phyloP scores from a whole-genome alignment of 768 basidiomycete genomes.

The Suillus subalutaceus region DNA sequence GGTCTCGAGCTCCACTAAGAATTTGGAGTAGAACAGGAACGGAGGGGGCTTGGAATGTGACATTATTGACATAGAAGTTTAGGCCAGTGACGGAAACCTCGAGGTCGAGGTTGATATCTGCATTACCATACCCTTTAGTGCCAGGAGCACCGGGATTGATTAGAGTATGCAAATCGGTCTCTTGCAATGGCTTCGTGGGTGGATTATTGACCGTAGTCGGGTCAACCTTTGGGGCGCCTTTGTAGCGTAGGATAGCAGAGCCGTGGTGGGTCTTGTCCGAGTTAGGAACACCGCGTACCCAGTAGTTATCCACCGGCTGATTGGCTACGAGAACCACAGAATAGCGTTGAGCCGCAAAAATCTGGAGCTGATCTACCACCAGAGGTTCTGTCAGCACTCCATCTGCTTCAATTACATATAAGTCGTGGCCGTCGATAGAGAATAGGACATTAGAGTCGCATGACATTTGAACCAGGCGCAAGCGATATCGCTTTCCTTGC shows the following conservation, averaged over 20 bases:
- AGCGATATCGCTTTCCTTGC: slow-evolving; percentile 38
- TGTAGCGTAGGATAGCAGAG: slow-evolving; percentile 57
- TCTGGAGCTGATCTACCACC: slow-evolving; percentile 41
- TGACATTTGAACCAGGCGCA: slow-evolving; percentile 40
- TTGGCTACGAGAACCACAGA: slow-evolving; percentile 36
- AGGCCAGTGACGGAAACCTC: slow-evolving; percentile 9
- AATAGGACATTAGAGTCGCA: slow-evolving; percentile 47
- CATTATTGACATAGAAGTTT: slow-evolving; percentile 17
- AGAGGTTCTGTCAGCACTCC: slow-evolving; percentile 42
- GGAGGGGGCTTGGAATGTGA: slow-evolving; percentile 27
- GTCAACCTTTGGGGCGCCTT: slow-evolving; percentile 39
- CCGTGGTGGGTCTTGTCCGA: slow-evolving; percentile 36
- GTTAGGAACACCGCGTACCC: slow-evolving; percentile 47
- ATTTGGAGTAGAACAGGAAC: slow-evolving; percentile 49
- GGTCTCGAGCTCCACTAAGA: slow-evolving; percentile 38
- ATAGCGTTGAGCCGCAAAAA: slow-evolving; percentile 39
- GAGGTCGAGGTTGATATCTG: slow-evolving; percentile 40
- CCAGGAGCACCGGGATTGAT: slow-evolving; percentile 41
- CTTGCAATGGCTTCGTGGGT: slow-evolving; percentile 31
- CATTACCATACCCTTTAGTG: slow-evolving; percentile 36
- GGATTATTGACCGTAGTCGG: slow-evolving; percentile 40
- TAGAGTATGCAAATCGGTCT: slow-evolving; percentile 30
- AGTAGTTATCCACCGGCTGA: slow-evolving; percentile 42
- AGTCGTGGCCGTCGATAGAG: slow-evolving; percentile 46
- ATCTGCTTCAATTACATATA: slow-evolving; percentile 52